Evolutionary conservation across 441 rosid genomes (phyloP).

Genomic region (Erysimum pusillum): DNA sequence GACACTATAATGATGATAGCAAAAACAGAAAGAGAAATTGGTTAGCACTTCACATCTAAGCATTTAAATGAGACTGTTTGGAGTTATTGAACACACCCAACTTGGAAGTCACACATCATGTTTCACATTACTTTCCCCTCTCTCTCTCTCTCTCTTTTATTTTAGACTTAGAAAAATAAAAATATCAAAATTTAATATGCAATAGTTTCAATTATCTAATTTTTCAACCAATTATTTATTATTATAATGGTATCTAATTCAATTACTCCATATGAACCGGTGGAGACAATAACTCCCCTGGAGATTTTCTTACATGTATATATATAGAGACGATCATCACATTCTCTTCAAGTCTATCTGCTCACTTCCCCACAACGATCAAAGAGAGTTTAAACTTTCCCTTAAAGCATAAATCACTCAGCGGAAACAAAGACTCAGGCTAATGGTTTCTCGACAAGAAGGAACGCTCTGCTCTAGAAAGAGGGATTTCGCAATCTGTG

Average conservation of each 20-base stretch:
- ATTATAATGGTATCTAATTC: slow-evolving; percentile 35
- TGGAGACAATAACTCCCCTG: slow-evolving; percentile 51
- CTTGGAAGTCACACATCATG: slow-evolving; percentile 47
- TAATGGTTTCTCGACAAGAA: slow-evolving; percentile 48
- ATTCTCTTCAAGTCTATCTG: slow-evolving; percentile 22
- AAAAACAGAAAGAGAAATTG: slow-evolving; percentile 36
- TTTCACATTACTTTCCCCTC: slow-evolving; percentile 39
- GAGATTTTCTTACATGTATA: slow-evolving; percentile 37
- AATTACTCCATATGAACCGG: slow-evolving; percentile 45
- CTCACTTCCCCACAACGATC: slow-evolving; percentile 35
- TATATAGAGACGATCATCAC: slow-evolving; percentile 35
- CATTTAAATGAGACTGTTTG: slow-evolving; percentile 49
- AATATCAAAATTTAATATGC: slow-evolving; percentile 1
- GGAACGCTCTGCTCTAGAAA: slow-evolving; percentile 42
- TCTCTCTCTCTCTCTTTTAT: background rate
- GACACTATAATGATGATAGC: slow-evolving; percentile 6
- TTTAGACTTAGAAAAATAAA: background rate
- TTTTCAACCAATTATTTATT: slow-evolving; percentile 20
- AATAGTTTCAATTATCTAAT: slow-evolving; percentile 11
- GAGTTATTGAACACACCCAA: slow-evolving; percentile 53
- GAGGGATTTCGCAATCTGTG: slow-evolving; percentile 38
- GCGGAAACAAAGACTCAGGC: slow-evolving; percentile 27
- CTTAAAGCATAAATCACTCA: slow-evolving; percentile 12
- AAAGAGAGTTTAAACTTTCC: slow-evolving; percentile 30
- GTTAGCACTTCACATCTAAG: slow-evolving; percentile 54